A percentile compares a stretch with the other conserved stretches of the same genome.
These are phyloP conservation scores for Trichosporon faecale DNA, from an alignment of 1,284 basidiomycete species.

Conservation along the genomic window DNA sequence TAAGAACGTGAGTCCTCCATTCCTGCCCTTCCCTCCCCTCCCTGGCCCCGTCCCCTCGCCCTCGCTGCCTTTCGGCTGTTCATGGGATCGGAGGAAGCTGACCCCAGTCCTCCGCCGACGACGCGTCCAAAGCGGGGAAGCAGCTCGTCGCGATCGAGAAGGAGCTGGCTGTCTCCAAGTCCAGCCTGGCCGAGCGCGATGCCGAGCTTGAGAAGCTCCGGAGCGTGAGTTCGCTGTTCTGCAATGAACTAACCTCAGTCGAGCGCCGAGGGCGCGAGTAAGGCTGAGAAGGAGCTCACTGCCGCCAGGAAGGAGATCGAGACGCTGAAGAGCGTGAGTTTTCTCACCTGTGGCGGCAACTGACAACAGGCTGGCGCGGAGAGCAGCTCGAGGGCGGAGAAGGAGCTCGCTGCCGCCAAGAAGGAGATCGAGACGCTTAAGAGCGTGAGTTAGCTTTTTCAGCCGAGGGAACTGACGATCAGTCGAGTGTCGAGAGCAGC, in stretches of 20 bases:
- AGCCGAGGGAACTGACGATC: not conserved
- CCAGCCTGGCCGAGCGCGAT: too few species aligned
- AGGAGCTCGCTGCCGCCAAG: constrained; percentile 11
- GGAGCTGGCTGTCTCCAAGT: constrained; percentile 1
- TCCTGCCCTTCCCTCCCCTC: not conserved
- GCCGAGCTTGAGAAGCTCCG: constrained; percentile 36
- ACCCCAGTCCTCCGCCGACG: not conserved
- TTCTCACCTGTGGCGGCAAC: not conserved
- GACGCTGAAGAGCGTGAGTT: constrained; percentile 30
- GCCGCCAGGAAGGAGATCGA: not conserved
- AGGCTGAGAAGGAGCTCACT: not conserved
- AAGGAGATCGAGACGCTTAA: constrained; percentile 18
- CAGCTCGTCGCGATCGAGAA: constrained; percentile 13
- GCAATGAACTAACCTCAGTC: too few species aligned
- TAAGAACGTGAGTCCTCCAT: not conserved
- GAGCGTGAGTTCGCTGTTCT: not conserved
- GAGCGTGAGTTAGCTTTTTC: too few species aligned
- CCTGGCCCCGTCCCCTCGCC: not conserved
- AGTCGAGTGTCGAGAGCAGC: not conserved
- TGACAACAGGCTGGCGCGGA: not conserved
- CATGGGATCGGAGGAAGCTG: not conserved
- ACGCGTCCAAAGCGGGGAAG: not conserved
- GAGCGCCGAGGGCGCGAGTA: not conserved
- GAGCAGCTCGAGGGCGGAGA: constrained; percentile 33
- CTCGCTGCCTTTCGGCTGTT: too few species aligned